These are phyloP conservation scores for Barbarea vulgaris DNA, from an alignment of 345 rosid genomes.

Conservation along the genomic window DNA sequence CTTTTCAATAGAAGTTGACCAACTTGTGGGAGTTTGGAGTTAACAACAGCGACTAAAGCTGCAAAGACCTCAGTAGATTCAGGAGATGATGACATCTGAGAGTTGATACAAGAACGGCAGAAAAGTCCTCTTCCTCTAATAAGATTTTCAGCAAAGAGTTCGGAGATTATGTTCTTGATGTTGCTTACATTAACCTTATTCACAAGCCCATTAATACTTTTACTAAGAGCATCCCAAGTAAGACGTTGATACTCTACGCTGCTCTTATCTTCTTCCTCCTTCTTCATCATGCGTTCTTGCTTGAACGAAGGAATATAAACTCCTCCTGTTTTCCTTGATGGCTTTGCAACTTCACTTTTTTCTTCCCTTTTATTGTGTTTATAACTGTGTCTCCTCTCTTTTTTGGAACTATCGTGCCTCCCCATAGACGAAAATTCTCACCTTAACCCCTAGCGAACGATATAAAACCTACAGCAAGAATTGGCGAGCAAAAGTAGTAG, in stretches of 20 bases:
- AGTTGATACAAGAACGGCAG: conserved; percentile 83
- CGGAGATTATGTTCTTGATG: conserved; percentile 75
- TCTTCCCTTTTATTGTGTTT: conserved; percentile 33
- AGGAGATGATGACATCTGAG: conserved; percentile 94
- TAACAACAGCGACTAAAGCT: conserved; percentile 75
- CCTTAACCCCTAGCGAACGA: too few relatives aligned
- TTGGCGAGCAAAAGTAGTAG: too few relatives aligned
- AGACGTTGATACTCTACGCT: conserved; percentile 79
- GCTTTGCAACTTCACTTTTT: conserved; percentile 42
- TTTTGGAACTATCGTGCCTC: too few relatives aligned
- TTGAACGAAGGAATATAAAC: too few relatives aligned
- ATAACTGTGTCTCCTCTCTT: conserved; percentile 30
- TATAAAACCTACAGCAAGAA: too few relatives aligned
- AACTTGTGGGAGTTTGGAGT: conserved; percentile 80
- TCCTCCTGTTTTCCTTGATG: not conserved
- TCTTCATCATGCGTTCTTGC: too few relatives aligned
- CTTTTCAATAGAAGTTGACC: conserved; percentile 74
- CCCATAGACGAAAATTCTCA: not conserved
- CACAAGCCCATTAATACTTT: conserved; percentile 86
- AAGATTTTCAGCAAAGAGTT: conserved; percentile 78
- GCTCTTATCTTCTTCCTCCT: conserved; percentile 51
- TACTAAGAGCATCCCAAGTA: conserved; percentile 91
- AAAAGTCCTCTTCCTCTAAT: conserved; percentile 88
- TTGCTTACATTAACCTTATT: conserved; percentile 82
- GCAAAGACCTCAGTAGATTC: conserved; percentile 84